Evolutionary conservation across 2,329 filamentous ascomycete species (phyloP).

Genomic region (Hymenoscyphus fraxineus): DNA sequence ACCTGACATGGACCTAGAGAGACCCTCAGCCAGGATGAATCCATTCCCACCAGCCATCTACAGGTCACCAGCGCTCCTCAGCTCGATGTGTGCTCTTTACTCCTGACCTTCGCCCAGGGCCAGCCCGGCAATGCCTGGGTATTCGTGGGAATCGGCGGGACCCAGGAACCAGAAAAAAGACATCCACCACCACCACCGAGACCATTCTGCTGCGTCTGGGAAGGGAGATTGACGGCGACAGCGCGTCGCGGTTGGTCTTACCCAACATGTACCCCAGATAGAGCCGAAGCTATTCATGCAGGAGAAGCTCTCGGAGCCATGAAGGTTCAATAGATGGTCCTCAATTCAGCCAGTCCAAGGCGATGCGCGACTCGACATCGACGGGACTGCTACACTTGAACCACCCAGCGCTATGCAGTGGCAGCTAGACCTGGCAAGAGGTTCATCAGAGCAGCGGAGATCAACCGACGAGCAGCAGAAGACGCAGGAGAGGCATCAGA

Average conservation of each 20-base stretch:
- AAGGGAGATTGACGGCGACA: constrained; percentile 5
- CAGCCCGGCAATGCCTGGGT: constrained; percentile 18
- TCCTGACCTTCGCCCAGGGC: constrained; percentile 17
- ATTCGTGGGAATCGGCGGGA: constrained; percentile 14
- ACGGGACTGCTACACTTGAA: constrained; percentile 24
- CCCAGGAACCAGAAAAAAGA: constrained; percentile 15
- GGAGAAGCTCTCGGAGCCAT: constrained; percentile 31
- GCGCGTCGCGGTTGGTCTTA: constrained; percentile 26
- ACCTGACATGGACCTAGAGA: constrained; percentile 26
- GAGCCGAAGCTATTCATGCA: constrained; percentile 32
- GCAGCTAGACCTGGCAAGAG: constrained; percentile 14
- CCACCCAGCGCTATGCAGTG: constrained; percentile 16
- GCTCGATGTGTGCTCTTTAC: constrained; percentile 12
- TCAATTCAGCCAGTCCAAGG: constrained; percentile 24
- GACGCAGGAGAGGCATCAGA: constrained; percentile 15
- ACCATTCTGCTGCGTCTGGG: not conserved
- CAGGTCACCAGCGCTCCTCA: constrained; percentile 29
- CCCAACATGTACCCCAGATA: constrained; percentile 21
- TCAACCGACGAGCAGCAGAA: constrained; percentile 11
- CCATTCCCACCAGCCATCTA: constrained; percentile 20
- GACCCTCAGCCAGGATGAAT: constrained; percentile 25
- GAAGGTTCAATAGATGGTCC: constrained; percentile 20
- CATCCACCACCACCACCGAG: not conserved
- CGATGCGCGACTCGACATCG: constrained; percentile 14
- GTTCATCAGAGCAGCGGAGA: constrained; percentile 13